Conservation (phyloP, 176 grass and related monocot species). For the Dendrocalamus sinicus region DNA sequence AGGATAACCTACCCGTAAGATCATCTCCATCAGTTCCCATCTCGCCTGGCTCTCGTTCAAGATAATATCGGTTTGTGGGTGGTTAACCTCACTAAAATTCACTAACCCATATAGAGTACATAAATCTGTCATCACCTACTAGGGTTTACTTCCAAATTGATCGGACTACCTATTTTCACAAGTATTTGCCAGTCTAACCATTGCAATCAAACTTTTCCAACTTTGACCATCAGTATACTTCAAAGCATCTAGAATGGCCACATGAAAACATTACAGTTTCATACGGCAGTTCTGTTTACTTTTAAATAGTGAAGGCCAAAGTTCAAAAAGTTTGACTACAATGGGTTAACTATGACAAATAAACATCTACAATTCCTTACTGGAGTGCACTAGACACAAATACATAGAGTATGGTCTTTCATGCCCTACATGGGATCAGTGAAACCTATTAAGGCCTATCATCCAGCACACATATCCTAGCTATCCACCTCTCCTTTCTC, state of each 20-base stretch:
- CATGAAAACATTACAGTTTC: not conserved
- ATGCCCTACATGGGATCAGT: not conserved
- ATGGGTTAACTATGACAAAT: not conserved
- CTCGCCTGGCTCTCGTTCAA: not conserved
- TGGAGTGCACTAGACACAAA: not conserved
- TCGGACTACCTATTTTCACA: not conserved
- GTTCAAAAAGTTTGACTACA: not conserved
- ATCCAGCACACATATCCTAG: not conserved
- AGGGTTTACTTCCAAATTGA: not conserved
- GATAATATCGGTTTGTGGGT: not conserved
- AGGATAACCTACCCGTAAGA: not conserved
- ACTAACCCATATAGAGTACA: too few relatives aligned
- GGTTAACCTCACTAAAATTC: not conserved
- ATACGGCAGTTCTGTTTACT: not conserved
- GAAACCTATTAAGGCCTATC: not conserved
- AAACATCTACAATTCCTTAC: not conserved
- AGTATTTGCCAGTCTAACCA: not conserved
- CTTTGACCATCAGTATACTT: not conserved
- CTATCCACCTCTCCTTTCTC: not conserved
- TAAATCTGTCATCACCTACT: not conserved
- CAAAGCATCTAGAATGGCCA: not conserved
- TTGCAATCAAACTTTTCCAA: conserved; percentile 3
- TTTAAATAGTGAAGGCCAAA: not conserved
- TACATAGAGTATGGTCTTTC: not conserved
- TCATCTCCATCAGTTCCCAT: not conserved